Conservation (phyloP, 768 basidiomycete species). For the Hypsizygus marmoreus region DNA sequence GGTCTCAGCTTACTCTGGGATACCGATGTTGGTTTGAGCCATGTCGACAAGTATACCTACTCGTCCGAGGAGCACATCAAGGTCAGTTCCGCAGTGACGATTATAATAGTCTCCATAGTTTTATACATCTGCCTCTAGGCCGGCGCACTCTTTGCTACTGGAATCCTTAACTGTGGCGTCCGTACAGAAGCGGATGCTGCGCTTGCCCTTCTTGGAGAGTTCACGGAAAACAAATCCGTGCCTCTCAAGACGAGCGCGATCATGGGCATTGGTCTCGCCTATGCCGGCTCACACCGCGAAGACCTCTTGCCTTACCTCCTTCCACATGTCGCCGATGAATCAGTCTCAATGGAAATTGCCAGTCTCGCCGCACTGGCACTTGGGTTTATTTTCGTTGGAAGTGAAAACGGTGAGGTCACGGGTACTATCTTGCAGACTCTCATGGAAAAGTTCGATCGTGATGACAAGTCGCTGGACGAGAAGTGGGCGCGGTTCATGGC, state of each 20-base stretch:
- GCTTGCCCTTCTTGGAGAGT: constrained; percentile 85
- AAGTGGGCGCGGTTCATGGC: constrained; percentile 95
- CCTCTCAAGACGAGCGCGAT: constrained; percentile 86
- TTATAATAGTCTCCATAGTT: background rate
- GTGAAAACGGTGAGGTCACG: constrained; percentile 91
- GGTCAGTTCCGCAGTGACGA: constrained; percentile 31
- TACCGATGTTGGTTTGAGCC: constrained; percentile 88
- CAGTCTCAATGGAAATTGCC: constrained; percentile 84
- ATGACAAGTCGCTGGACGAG: constrained; percentile 76
- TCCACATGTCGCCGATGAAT: constrained; percentile 81
- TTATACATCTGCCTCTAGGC: constrained; percentile 46
- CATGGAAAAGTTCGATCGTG: constrained; percentile 73
- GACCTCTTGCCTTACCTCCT: constrained; percentile 80
- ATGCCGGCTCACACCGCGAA: constrained; percentile 89
- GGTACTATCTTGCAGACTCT: constrained; percentile 87
- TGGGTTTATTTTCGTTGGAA: constrained; percentile 95
- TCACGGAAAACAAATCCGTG: constrained; percentile 84
- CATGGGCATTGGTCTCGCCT: constrained; percentile 91
- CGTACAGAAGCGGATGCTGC: constrained; percentile 94
- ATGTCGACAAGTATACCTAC: constrained; percentile 98
- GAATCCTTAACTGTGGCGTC: constrained; percentile 86
- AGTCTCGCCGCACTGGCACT: constrained; percentile 84
- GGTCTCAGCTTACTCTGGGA: constrained; percentile 96
- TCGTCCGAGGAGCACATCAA: constrained; percentile 97
- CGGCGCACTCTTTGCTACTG: constrained; percentile 92